Evolutionary conservation across 305 asterid species (phyloP).

Genomic region (Ajuga reptans): DNA sequence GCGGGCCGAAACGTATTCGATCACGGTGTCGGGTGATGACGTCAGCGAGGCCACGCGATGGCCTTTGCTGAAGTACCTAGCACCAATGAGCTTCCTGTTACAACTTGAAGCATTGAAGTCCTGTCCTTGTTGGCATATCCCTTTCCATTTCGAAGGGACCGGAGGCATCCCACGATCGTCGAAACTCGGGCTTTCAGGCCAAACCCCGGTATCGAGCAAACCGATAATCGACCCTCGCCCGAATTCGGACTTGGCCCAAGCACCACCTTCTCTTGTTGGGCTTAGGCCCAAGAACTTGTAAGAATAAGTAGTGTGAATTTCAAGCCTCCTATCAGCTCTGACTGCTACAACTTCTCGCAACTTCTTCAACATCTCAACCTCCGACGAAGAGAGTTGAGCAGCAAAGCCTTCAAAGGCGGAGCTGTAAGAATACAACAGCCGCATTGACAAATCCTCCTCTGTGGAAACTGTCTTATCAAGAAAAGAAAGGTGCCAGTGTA

Average conservation of each 20-base stretch:
- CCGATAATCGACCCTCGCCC: conserved; percentile 78
- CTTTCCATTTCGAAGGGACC: conserved; percentile 66
- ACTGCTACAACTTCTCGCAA: conserved; percentile 53
- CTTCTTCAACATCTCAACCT: conserved; percentile 34
- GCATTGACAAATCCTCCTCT: conserved; percentile 41
- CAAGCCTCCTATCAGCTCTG: conserved; percentile 49
- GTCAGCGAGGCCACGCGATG: conserved; percentile 51
- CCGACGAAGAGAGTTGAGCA: conserved; percentile 46
- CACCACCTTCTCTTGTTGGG: conserved; percentile 41
- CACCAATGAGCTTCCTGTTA: conserved; percentile 75
- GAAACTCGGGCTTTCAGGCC: conserved; percentile 94
- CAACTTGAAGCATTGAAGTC: conserved; percentile 52
- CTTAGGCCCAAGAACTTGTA: conserved; percentile 70
- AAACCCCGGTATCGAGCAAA: conserved; percentile 79
- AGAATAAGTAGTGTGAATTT: conserved; percentile 73
- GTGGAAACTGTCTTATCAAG: conserved; percentile 37
- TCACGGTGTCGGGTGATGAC: conserved; percentile 25
- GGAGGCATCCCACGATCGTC: conserved; percentile 64
- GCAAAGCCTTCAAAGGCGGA: conserved; percentile 84
- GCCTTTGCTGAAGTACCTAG: conserved; percentile 72
- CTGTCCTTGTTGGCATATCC: conserved; percentile 61
- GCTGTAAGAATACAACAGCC: conserved; percentile 69
- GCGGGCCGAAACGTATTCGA: conserved; percentile 67
- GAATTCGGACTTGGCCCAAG: conserved; percentile 52
- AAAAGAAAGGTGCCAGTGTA: conserved; percentile 76